Evolutionary conservation across 1,284 basidiomycete species (phyloP).

Genomic region (Leccinum variabile): DNA sequence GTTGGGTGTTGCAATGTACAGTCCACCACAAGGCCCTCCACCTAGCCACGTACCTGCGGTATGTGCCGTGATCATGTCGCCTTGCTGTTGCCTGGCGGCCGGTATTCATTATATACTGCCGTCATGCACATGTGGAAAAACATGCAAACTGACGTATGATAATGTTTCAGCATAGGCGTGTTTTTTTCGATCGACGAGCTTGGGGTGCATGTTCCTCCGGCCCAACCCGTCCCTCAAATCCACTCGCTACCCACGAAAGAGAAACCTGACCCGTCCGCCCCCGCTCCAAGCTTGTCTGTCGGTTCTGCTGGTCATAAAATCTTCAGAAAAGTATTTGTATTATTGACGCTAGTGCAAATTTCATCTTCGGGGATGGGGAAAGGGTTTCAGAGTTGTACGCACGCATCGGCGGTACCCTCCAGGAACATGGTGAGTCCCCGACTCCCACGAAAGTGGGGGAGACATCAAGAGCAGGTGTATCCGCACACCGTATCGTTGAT

Average conservation of each 20-base stretch:
- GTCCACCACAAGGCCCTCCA: constrained; percentile 14
- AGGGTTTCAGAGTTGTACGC: too few relatives aligned
- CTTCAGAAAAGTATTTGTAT: too few relatives aligned
- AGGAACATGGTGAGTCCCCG: too few relatives aligned
- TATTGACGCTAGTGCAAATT: too few relatives aligned
- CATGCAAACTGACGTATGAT: constrained; percentile 15
- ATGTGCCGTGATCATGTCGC: constrained; percentile 18
- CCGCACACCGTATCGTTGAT: too few relatives aligned
- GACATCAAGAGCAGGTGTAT: too few relatives aligned
- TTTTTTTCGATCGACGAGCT: constrained; percentile 30
- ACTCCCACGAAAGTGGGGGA: too few relatives aligned
- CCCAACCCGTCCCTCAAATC: constrained; percentile 18
- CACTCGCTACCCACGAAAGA: constrained; percentile 25
- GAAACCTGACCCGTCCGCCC: constrained; percentile 12
- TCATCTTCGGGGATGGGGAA: too few relatives aligned
- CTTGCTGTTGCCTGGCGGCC: constrained; percentile 25
- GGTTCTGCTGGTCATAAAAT: background rate
- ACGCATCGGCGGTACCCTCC: too few relatives aligned
- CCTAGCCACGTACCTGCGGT: constrained; percentile 14
- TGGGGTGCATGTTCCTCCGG: constrained; percentile 18
- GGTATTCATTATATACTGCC: constrained; percentile 11
- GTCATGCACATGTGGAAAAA: constrained; percentile 10
- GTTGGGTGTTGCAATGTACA: constrained; percentile 19
- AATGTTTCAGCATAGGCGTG: constrained; percentile 21
- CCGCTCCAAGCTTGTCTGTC: background rate